Base-by-base conservation (phyloP, 768 basidiomycete genomes). In the Russula olivacea region DNA sequence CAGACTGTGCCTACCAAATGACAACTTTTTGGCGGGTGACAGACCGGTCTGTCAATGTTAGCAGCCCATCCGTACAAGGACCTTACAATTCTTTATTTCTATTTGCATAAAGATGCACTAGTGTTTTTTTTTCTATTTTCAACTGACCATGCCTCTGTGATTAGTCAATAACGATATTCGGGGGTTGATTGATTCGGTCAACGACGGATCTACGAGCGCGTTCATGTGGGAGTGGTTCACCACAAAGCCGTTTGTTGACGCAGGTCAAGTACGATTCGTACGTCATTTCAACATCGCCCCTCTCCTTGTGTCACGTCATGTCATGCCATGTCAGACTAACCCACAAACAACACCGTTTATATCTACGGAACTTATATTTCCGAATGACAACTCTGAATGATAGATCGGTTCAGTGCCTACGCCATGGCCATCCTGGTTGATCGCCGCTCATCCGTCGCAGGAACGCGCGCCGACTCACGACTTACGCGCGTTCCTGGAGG, bases 191-290 rank as follows among this genome's bases (percentile, higher is more conserved):
- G 77, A 86, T 66, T 92, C 93, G 6, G 92, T 96, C 15, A 97
- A 97, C 70, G 86, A 90, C 56, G 90, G 87, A 0, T 82, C 87
- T 14, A 93, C 93, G 7, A 91, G 90, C 65, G 89, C 88, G 12
- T 95, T 95, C 76, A 89, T 95, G 87, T 93, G 92, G 91, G 92
- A 93, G 73, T 92, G 89, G 90, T 97, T 96, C 73, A 88, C 86
- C 4, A 88, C 87, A 43, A 88, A 88, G 68, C 86, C 94, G 4
- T 93, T 84, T 69, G 83, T 80, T 7, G 91, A 95, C 70, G 79
- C 81, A 10, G 91, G 87, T 15, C 84, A 90, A 72, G 87, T 84
- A 56, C 84, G 89, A 14, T 93, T 94, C 74, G 93, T 95, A 72
- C 72, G 91, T 79, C 58, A 34, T 43, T 30, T 36, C 41, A n/a